Evolutionary conservation across 345 rosid species (phyloP), one percentile per base, ranked within the genome.

Genomic region (Nephelium lappaceum): DNA sequence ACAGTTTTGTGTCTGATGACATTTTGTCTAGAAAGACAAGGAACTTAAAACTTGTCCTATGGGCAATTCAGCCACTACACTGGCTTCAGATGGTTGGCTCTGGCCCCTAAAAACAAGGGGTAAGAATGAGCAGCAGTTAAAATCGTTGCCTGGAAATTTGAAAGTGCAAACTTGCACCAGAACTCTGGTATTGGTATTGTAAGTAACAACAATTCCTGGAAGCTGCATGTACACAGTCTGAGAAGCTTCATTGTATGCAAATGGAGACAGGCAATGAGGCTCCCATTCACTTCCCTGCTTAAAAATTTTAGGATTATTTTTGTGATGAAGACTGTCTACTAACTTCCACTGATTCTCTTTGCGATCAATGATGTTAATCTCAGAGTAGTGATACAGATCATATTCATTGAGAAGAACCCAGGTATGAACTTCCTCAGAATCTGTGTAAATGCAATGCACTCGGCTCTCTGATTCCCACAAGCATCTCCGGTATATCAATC

Each of bases 391-490:
- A 27, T 73, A 42, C 27, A 68, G 78, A 42, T 83, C 85, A 9
- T 51, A 16, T 14, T 72, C 36, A 12, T 68, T 62, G 69, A 83
- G 79, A n/a, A 83, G 78, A 42, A 31, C 23, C 85, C 78, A 72
- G 18, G 69, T 55, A 0, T 83, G 81, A 83, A 83, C 43, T 8
- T 83, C 81, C 5, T 73, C 74, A 38, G 9, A 7, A 62, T 79
- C 85, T 27, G 71, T 8, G 31, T 83, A 77, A 43, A 71, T 23
- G 49, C 68, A 77, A 18, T 63, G 72, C 39, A 83, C 53, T 62
- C 41, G 49, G 21, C 80, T 81, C 16, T 69, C 61, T 11, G 76
- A 77, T 68, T 83, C 83, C 76, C 78, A 73, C 36, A 79, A 77
- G 72, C 80, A 62, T 25, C 72, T 58, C 72, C n/a, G 42, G 73